Percentiles rank a stretch among this genome's conserved stretches.
Conservation (phyloP, 2,329 filamentous ascomycete genomes). For the Aspergillus pseudotamarii region DNA sequence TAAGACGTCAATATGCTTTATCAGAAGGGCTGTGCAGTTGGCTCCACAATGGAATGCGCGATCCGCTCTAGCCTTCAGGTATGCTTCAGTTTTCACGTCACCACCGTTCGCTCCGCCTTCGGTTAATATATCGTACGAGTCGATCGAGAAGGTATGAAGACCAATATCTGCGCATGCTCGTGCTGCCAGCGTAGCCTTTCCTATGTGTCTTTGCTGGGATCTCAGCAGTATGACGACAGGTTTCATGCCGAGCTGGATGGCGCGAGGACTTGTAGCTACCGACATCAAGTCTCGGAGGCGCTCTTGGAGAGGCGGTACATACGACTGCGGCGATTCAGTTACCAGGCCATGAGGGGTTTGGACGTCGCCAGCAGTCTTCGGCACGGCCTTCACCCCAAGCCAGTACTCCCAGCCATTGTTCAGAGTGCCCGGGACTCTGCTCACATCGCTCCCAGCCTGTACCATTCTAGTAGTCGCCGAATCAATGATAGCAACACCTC, state of each 20-base stretch:
- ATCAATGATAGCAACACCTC: slow-evolving; percentile 82
- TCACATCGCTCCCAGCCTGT: slow-evolving; percentile 84
- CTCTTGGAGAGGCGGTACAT: slow-evolving; percentile 64
- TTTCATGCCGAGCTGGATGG: slow-evolving; percentile 83
- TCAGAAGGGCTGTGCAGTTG: slow-evolving; percentile 79
- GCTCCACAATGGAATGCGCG: slow-evolving; percentile 85
- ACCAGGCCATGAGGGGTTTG: slow-evolving; percentile 41
- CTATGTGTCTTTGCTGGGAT: slow-evolving; percentile 90
- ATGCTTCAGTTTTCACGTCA: slow-evolving; percentile 92
- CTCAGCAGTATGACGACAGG: slow-evolving; percentile 85
- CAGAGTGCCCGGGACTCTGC: slow-evolving; percentile 74
- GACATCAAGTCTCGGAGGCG: slow-evolving; percentile 82
- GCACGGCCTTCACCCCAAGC: slow-evolving; percentile 71
- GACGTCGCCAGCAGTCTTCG: slow-evolving; percentile 45
- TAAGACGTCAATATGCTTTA: slow-evolving; percentile 87
- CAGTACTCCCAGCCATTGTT: slow-evolving; percentile 89
- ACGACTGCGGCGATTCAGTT: slow-evolving; percentile 42
- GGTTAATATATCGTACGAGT: slow-evolving; percentile 92
- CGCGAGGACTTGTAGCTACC: slow-evolving; percentile 83
- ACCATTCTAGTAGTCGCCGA: slow-evolving; percentile 85
- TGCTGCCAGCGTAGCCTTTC: slow-evolving; percentile 78
- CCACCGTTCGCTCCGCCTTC: slow-evolving; percentile 83
- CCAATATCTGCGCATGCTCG: slow-evolving; percentile 86
- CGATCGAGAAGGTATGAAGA: slow-evolving; percentile 83
- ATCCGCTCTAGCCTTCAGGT: slow-evolving; percentile 83